Evolutionary conservation across 164 flowering plant genomes (phyloP).

Genomic region (Saururus chinensis): DNA sequence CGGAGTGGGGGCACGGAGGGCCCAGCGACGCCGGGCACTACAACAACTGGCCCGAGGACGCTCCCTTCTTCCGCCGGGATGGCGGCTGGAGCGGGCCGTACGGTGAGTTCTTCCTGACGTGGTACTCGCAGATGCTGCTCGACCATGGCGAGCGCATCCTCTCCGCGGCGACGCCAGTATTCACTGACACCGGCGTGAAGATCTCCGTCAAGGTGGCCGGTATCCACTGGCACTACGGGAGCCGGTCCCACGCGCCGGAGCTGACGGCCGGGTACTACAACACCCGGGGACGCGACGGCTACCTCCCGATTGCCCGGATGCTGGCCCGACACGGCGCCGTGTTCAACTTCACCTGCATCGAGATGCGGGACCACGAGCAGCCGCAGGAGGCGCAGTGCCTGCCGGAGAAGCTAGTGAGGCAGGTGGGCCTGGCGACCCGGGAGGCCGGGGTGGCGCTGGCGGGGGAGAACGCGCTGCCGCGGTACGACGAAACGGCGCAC

Average conservation of each 20-base stretch:
- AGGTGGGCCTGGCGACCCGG: slow-evolving; percentile 61
- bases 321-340: slow-evolving; percentile 75
- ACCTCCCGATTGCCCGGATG: slow-evolving; percentile 79
- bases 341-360: slow-evolving; percentile 92
- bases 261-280: slow-evolving; percentile 98
- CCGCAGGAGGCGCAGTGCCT: slow-evolving; percentile 84
- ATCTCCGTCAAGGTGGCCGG: slow-evolving; percentile 88
- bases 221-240: slow-evolving; percentile 94
- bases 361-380: slow-evolving; percentile 94
- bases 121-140: slow-evolving; percentile 90
- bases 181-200: slow-evolving; percentile 39
- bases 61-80: slow-evolving; percentile 65
- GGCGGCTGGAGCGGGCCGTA: slow-evolving; percentile 64
- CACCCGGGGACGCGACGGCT: slow-evolving; percentile 77
- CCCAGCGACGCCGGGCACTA: slow-evolving; percentile 89
- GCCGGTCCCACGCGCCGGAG: slow-evolving; percentile 91
- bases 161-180: slow-evolving; percentile 40
- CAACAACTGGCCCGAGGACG: slow-evolving; percentile 95
- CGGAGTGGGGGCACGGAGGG: slow-evolving; percentile 85
- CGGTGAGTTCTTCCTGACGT: slow-evolving; percentile 81
- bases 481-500: slow-evolving; percentile 69
- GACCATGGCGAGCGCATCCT: slow-evolving; percentile 80
- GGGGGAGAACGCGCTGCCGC: slow-evolving; percentile 88
- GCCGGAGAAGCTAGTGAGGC: slow-evolving; percentile 77
- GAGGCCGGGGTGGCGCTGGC: slow-evolving; percentile 68